These are phyloP conservation scores for Cadophora sp. DNA, from an alignment of 2,329 filamentous ascomycete genomes.

Conservation along the genomic window DNA sequence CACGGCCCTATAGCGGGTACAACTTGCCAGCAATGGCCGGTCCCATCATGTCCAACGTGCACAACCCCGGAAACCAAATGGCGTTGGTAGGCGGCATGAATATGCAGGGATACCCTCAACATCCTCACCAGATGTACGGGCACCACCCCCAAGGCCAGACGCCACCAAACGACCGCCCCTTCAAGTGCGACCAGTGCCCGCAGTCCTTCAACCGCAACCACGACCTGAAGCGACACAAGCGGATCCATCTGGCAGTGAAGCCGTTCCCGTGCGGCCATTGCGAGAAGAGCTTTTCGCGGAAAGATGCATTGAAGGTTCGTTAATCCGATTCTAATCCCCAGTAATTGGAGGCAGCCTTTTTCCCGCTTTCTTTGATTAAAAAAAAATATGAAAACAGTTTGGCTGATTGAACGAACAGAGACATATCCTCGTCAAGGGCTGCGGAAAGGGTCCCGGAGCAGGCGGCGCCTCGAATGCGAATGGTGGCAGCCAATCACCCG, in stretches of 20 bases:
- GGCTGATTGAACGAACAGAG: constrained; percentile 54
- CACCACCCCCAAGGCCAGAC: constrained; percentile 58
- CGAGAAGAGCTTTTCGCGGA: constrained; percentile 95
- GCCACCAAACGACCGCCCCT: constrained; percentile 79
- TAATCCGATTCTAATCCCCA: constrained; percentile 32
- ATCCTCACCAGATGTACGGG: constrained; percentile 62
- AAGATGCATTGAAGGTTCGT: constrained; percentile 94
- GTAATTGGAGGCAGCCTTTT: constrained; percentile 29
- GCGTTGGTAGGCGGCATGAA: constrained; percentile 64
- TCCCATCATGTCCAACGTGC: constrained; percentile 79
- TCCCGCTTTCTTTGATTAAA: constrained; percentile 9
- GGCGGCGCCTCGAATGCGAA: constrained; percentile 33
- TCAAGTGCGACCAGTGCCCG: constrained; percentile 91
- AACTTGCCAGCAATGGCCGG: constrained; percentile 68
- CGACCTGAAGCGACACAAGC: constrained; percentile 93
- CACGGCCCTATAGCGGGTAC: constrained; percentile 57
- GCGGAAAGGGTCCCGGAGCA: constrained; percentile 55
- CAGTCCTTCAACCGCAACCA: constrained; percentile 97
- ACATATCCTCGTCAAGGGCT: constrained; percentile 72
- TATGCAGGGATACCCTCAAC: constrained; percentile 58
- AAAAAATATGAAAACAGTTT: too few relatives aligned
- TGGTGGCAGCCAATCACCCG: constrained; percentile 40
- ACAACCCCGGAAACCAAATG: constrained; percentile 75
- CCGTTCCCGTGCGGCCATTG: constrained; percentile 91
- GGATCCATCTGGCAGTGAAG: constrained; percentile 94